Percentiles rank a stretch among this genome's conserved stretches.
Conservation (phyloP, 2,329 filamentous ascomycete genomes). For the Trichoderma pleuroti region DNA sequence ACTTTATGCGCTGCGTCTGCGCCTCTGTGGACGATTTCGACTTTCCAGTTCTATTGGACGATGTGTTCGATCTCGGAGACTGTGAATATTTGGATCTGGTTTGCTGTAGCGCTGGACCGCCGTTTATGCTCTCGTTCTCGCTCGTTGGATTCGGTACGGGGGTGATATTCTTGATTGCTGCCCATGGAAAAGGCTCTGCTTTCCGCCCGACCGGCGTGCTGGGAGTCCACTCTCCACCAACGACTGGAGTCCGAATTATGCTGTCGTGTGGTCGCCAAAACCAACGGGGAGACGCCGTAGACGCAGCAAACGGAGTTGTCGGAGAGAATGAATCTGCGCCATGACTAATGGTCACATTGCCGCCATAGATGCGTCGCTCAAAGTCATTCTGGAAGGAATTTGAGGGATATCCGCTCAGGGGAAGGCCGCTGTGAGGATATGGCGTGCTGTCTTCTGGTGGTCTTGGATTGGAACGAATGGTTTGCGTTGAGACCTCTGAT, state of each 20-base stretch:
- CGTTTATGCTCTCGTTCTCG: neutral
- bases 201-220: slow-evolving; percentile 24
- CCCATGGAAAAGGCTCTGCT: slow-evolving; percentile 27
- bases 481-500: slow-evolving; percentile 25
- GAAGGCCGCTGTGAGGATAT: slow-evolving; percentile 26
- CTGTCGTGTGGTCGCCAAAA: slow-evolving; percentile 25
- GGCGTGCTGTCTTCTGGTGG: slow-evolving; percentile 32
- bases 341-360: slow-evolving; percentile 18
- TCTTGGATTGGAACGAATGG: slow-evolving; percentile 28
- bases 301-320: slow-evolving; percentile 24
- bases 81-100: slow-evolving; percentile 7
- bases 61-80: slow-evolving; percentile 17
- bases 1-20: neutral
- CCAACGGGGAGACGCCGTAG: slow-evolving; percentile 22
- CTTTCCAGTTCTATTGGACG: slow-evolving; percentile 12
- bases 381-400: slow-evolving; percentile 14
- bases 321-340: slow-evolving; percentile 14
- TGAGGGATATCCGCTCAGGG: slow-evolving; percentile 25
- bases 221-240: slow-evolving; percentile 17
- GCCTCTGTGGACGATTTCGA: slow-evolving; percentile 5
- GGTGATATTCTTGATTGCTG: slow-evolving; percentile 16
- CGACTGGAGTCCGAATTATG: slow-evolving; percentile 21
- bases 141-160: neutral
- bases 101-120: neutral
- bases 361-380: slow-evolving; percentile 23